A percentile compares a stretch with the other conserved stretches of the same genome.
These are phyloP conservation scores for Pseudocercospora fuligena DNA, from an alignment of 2,329 filamentous ascomycete genomes.

Conservation along the genomic window DNA sequence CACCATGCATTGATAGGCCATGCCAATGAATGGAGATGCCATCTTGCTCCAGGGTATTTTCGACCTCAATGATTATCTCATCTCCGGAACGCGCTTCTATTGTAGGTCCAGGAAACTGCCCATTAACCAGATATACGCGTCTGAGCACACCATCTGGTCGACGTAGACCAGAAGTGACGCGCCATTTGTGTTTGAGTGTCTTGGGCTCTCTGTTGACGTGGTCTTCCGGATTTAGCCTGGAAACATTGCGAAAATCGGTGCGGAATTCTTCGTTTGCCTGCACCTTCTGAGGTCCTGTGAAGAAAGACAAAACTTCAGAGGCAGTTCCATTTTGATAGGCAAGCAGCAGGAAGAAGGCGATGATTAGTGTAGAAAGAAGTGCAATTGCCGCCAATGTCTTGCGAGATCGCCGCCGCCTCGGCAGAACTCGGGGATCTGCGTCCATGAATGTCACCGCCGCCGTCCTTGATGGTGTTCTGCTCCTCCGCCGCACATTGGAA, in stretches of 20 bases:
- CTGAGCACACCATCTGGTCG: constrained; percentile 56
- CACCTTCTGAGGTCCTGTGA: not conserved
- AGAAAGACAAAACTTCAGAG: not conserved
- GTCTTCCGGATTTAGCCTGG: constrained; percentile 26
- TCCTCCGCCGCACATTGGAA: not conserved
- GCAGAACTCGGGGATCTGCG: not conserved
- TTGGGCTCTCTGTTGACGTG: constrained; percentile 27
- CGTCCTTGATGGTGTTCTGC: not conserved
- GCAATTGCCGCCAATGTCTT: not conserved
- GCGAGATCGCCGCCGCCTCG: not conserved
- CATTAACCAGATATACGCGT: constrained; percentile 56
- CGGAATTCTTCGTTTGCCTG: not conserved
- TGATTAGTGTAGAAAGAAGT: not conserved
- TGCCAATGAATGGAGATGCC: constrained; percentile 54
- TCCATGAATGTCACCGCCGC: not conserved
- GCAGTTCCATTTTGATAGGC: not conserved
- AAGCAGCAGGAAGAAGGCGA: constrained; percentile 1
- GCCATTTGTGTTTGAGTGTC: constrained; percentile 26
- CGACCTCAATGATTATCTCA: constrained; percentile 49
- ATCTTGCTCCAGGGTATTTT: constrained; percentile 47
- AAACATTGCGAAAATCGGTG: constrained; percentile 10
- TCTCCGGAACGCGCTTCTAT: constrained; percentile 56
- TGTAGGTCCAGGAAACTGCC: constrained; percentile 56
- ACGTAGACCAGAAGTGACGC: constrained; percentile 24
- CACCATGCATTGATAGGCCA: constrained; percentile 40